These are phyloP conservation scores for Aotearoamyces nothofagi DNA, from an alignment of 2,329 filamentous ascomycete genomes.

Conservation along the genomic window DNA sequence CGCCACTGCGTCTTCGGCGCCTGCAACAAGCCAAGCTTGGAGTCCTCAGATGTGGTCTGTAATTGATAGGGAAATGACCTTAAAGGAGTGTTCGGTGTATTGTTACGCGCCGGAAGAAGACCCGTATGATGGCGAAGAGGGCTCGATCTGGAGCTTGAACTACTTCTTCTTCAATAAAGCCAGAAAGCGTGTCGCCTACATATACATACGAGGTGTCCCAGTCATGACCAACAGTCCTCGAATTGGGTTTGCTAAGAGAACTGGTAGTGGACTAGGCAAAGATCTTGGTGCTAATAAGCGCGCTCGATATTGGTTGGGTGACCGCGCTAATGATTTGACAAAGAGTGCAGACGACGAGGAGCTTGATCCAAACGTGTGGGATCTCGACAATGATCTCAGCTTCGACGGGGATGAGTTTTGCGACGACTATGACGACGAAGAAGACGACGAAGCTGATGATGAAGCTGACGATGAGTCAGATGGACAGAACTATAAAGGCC, in stretches of 20 bases:
- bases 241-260: slow-evolving; percentile 17
- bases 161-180: slow-evolving; percentile 97
- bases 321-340: slow-evolving; percentile 31
- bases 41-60: slow-evolving; percentile 82
- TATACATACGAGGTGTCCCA: slow-evolving; percentile 82
- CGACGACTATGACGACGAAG: slow-evolving; percentile 14
- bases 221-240: slow-evolving; percentile 51
- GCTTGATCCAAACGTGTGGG: slow-evolving; percentile 20
- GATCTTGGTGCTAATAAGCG: slow-evolving; percentile 57
- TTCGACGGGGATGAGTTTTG: slow-evolving; percentile 30
- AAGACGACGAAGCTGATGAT: slow-evolving; percentile 11
- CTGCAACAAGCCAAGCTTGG: slow-evolving; percentile 49
- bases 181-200: slow-evolving; percentile 82
- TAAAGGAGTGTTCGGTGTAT: slow-evolving; percentile 80
- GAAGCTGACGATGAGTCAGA: slow-evolving; percentile 19
- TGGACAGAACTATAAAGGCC: slow-evolving; percentile 26
- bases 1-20: slow-evolving; percentile 21
- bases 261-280: slow-evolving; percentile 12
- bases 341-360: slow-evolving; percentile 22
- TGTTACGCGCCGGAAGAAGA: slow-evolving; percentile 81
- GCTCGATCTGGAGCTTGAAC: slow-evolving; percentile 86
- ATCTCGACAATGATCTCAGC: slow-evolving; percentile 32
- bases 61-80: slow-evolving; percentile 87
- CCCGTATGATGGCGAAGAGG: slow-evolving; percentile 82
- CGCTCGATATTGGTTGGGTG: slow-evolving; percentile 77